These are phyloP conservation scores for Bolboschoenus planiculmis DNA, from an alignment of 176 grass and related monocot genomes.

Conservation along the genomic window DNA sequence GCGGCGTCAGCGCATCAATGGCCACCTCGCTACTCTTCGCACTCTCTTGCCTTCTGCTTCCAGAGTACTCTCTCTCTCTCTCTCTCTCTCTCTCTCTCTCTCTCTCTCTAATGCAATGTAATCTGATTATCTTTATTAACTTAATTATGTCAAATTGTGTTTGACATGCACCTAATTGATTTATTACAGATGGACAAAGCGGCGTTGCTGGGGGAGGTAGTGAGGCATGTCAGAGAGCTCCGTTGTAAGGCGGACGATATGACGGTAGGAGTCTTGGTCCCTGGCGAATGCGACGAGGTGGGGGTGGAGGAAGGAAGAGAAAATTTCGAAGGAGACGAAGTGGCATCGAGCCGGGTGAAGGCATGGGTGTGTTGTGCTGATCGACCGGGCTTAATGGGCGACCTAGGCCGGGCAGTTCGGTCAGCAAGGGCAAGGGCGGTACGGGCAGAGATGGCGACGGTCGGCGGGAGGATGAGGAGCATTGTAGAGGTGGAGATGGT, in stretches of 20 bases:
- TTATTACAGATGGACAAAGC: slow-evolving; percentile 86
- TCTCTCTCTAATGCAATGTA: background rate
- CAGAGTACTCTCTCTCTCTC: slow-evolving; percentile 28
- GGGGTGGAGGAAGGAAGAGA: slow-evolving; percentile 47
- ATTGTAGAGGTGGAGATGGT: slow-evolving; percentile 64
- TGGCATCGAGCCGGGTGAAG: slow-evolving; percentile 29
- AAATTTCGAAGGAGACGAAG: slow-evolving; percentile 5
- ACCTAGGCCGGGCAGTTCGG: slow-evolving; percentile 60
- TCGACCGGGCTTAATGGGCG: slow-evolving; percentile 73
- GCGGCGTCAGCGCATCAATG: slow-evolving; percentile 86
- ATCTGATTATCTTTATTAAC: background rate
- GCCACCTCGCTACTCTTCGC: slow-evolving; percentile 79
- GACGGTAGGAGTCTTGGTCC: slow-evolving; percentile 43
- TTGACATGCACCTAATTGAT: background rate
- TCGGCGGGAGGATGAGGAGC: slow-evolving; percentile 66
- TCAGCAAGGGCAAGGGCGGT: slow-evolving; percentile 70
- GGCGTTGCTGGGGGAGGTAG: slow-evolving; percentile 90
- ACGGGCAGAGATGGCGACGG: slow-evolving; percentile 71
- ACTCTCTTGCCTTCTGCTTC: slow-evolving; percentile 69
- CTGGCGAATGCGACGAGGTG: slow-evolving; percentile 66
- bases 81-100: background rate
- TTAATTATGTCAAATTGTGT: background rate
- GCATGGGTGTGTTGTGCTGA: slow-evolving; percentile 87
- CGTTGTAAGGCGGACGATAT: slow-evolving; percentile 38
- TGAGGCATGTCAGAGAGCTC: slow-evolving; percentile 81